Percentiles rank a stretch among this genome's conserved stretches.
Evolutionary conservation across 2,329 filamentous ascomycete species (phyloP).

Genomic region (Aspergillus brasiliensis): DNA sequence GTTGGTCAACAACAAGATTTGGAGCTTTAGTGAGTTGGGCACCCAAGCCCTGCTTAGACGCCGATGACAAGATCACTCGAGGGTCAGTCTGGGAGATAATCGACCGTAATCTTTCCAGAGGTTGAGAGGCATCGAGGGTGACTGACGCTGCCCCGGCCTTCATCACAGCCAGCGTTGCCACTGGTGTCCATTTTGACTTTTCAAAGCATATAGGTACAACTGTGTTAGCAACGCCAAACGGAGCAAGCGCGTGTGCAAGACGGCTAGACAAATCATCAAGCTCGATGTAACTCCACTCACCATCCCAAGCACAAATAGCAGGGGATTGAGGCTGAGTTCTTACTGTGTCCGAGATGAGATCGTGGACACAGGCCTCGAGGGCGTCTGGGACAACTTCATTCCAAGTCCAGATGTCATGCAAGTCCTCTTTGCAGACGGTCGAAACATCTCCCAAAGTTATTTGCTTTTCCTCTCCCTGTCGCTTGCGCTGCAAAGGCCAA

Average conservation of each 20-base stretch:
- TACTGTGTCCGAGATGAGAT: neutral
- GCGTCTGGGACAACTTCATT: neutral
- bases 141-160: conserved; percentile 6
- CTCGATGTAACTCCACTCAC: neutral
- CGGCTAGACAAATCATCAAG: neutral
- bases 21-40: neutral
- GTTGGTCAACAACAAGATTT: neutral
- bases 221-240: neutral
- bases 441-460: neutral
- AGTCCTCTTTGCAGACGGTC: neutral
- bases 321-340: neutral
- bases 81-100: neutral
- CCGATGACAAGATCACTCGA: neutral
- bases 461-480: too few species aligned
- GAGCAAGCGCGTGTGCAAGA: neutral
- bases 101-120: neutral
- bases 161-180: conserved; percentile 6
- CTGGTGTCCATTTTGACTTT: conserved; percentile 4
- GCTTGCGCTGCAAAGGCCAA: too few species aligned
- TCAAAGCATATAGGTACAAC: neutral
- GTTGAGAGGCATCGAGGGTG: neutral
- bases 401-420: neutral
- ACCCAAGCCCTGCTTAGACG: neutral
- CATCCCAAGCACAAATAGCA: neutral
- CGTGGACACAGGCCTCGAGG: neutral